Percentiles rank a stretch among this genome's conserved stretches.
phyloP scores from a whole-genome alignment of 2,329 filamentous ascomycete species.

The Aureobasidium zeae region DNA sequence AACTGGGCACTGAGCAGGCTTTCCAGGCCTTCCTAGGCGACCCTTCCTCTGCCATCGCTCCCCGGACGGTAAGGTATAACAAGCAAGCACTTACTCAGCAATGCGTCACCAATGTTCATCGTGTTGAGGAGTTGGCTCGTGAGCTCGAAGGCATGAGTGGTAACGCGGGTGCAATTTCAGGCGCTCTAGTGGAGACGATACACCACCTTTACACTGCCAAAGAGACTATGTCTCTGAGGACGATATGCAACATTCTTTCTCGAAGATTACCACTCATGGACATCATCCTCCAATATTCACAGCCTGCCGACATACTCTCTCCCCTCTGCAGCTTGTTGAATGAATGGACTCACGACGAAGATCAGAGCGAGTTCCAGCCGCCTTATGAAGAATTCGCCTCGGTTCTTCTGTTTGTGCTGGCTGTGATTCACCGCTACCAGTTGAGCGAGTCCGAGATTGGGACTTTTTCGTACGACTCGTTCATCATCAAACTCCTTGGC shows the following conservation, averaged over 20 bases:
- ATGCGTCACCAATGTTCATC: constrained; percentile 66
- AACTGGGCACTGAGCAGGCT: constrained; percentile 66
- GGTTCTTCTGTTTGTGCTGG: constrained; percentile 62
- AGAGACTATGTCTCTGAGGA: constrained; percentile 72
- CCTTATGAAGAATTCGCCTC: constrained; percentile 80
- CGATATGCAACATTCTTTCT: constrained; percentile 62
- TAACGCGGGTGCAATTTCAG: constrained; percentile 77
- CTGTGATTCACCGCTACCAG: constrained; percentile 66
- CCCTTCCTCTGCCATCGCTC: constrained; percentile 69
- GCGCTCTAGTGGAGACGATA: constrained; percentile 54
- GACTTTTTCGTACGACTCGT: constrained; percentile 51
- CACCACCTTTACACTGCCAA: constrained; percentile 60
- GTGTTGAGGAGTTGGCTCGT: constrained; percentile 64
- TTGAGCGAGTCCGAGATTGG: constrained; percentile 57
- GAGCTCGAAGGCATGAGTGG: constrained; percentile 86
- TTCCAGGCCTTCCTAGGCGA: constrained; percentile 77
- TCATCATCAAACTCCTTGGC: constrained; percentile 57
- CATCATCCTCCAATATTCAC: constrained; percentile 66
- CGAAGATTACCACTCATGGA: constrained; percentile 64
- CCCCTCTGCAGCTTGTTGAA: constrained; percentile 69
- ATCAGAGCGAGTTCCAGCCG: constrained; percentile 73
- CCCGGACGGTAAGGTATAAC: constrained; percentile 61
- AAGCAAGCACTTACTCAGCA: constrained; percentile 72
- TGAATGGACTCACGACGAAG: constrained; percentile 71
- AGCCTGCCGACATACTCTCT: constrained; percentile 57